Percentiles rank a stretch among this genome's conserved stretches.
phyloP scores from a whole-genome alignment of 139 green algal species.

The Axilococcus clingmanii region DNA sequence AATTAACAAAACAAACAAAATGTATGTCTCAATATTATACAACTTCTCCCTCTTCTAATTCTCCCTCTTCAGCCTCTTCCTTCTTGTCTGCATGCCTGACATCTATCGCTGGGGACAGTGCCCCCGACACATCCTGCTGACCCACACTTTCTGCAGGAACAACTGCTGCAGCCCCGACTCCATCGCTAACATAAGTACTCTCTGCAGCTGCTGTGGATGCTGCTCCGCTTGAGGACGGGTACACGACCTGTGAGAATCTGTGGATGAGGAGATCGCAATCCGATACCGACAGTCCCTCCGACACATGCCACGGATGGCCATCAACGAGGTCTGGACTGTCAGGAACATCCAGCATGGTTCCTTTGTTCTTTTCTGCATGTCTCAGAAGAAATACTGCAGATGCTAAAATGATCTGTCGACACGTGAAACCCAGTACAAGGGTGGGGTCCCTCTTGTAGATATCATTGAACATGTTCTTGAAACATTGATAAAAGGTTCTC shows the following conservation, averaged over 20 bases:
- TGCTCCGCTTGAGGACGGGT: background rate
- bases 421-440: constrained; percentile 14
- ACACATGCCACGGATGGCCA: constrained; percentile 11
- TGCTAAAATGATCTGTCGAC: constrained; percentile 13
- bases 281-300: constrained; percentile 16
- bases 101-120: background rate
- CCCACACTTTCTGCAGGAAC: background rate
- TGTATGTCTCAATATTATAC: background rate
- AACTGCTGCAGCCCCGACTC: background rate
- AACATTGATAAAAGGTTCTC: background rate
- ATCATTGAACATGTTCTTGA: constrained; percentile 8
- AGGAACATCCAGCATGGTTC: too few species aligned
- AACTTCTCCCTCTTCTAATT: constrained; percentile 27
- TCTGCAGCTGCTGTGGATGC: background rate
- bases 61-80: constrained; percentile 19
- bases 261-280: background rate
- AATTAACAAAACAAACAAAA: background rate
- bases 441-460: constrained; percentile 12
- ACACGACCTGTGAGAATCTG: background rate
- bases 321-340: background rate
- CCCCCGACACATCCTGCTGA: too few species aligned
- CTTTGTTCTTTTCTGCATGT: background rate
- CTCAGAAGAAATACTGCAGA: too few species aligned
- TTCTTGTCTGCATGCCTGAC: background rate
- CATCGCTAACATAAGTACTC: too few species aligned